Evolutionary conservation across 2,329 filamentous ascomycete species (phyloP).

Genomic region (Cladobotryum protrusum): DNA sequence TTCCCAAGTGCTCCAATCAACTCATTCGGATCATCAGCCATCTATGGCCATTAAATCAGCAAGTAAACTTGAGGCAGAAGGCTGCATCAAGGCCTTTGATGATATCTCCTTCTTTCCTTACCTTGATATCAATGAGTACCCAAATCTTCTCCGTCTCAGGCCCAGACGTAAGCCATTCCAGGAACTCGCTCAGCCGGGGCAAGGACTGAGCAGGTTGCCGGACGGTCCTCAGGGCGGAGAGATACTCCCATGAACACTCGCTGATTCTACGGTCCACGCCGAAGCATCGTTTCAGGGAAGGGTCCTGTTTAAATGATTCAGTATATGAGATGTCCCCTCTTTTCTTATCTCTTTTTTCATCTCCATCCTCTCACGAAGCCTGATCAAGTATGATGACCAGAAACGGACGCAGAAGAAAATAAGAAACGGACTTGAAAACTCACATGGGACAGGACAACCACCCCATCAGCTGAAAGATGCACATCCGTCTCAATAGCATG

Average conservation of each 20-base stretch:
- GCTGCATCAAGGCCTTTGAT: no score
- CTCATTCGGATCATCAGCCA: slow-evolving; percentile 62
- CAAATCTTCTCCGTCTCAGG: slow-evolving; percentile 56
- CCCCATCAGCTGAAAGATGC: slow-evolving; percentile 73
- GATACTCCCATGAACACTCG: slow-evolving; percentile 70
- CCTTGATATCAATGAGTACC: slow-evolving; percentile 86
- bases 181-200: slow-evolving; percentile 66
- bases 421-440: slow-evolving; percentile 17
- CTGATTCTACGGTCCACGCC: slow-evolving; percentile 65
- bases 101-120: no score
- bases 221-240: slow-evolving; percentile 62
- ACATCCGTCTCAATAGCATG: slow-evolving; percentile 86
- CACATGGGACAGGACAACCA: slow-evolving; percentile 81
- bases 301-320: slow-evolving; percentile 49
- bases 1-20: slow-evolving; percentile 65
- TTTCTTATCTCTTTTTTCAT: no score
- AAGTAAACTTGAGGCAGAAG: background rate
- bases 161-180: slow-evolving; percentile 62
- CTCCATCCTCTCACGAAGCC: background rate
- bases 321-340: background rate
- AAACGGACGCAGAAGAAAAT: background rate
- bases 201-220: slow-evolving; percentile 63
- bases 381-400: background rate
- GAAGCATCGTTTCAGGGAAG: slow-evolving; percentile 72
- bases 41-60: slow-evolving; percentile 32